Conservation (phyloP, 257 asterid genomes). For the Penstemon davidsonii region DNA sequence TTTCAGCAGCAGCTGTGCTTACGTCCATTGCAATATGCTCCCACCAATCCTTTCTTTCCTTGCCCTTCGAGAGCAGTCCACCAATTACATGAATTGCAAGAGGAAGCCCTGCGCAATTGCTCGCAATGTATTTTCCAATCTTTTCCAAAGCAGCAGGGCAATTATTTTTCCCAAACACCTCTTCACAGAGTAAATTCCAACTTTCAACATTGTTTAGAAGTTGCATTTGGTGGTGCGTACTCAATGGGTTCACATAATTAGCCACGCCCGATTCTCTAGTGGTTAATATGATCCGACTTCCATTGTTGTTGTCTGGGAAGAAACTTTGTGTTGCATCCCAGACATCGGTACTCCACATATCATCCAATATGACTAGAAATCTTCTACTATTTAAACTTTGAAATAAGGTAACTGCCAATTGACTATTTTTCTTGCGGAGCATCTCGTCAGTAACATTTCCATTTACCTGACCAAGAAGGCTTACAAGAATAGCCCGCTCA, state of each 20-base stretch:
- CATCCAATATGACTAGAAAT: conserved; percentile 21
- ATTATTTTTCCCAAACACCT: conserved; percentile 6
- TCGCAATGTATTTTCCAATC: neutral
- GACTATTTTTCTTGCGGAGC: too few species aligned
- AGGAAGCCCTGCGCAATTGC: conserved; percentile 10
- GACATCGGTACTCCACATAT: conserved; percentile 5
- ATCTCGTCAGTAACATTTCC: neutral
- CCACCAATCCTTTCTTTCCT: neutral
- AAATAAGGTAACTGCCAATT: neutral
- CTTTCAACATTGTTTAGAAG: conserved; percentile 10
- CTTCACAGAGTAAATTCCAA: conserved; percentile 15
- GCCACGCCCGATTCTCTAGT: conserved; percentile 20
- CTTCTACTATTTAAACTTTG: neutral
- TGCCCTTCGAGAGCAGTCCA: neutral
- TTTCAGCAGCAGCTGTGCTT: neutral
- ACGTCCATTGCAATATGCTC: neutral
- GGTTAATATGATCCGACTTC: conserved; percentile 27
- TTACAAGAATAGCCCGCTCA: too few species aligned
- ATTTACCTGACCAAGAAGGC: neutral
- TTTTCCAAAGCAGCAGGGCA: neutral
- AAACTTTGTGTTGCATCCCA: conserved; percentile 14
- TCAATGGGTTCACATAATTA: neutral
- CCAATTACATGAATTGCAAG: conserved; percentile 18
- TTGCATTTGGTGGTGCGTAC: conserved; percentile 12
- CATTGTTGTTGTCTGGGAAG: conserved; percentile 12